Conservation (phyloP, 2,329 filamentous ascomycete genomes). For the Chaetomiaceae sp. region DNA sequence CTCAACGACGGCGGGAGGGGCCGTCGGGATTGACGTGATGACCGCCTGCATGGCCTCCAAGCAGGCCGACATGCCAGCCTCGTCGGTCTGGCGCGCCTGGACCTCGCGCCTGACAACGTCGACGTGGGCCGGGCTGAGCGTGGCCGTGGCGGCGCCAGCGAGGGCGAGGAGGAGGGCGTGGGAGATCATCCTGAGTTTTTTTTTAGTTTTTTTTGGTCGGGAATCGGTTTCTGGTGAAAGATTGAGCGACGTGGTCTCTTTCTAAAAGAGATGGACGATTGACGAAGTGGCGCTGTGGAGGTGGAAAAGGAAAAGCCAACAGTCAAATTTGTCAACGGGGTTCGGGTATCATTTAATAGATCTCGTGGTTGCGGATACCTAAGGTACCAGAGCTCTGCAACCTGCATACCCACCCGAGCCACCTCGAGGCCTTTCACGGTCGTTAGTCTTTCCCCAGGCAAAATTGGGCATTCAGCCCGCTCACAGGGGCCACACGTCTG, state of each 20-base stretch:
- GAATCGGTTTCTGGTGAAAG: not conserved
- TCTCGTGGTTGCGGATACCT: too few species aligned
- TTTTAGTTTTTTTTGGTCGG: too few species aligned
- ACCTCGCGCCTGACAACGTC: constrained; percentile 20
- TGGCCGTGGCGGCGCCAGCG: constrained; percentile 25
- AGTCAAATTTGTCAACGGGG: not conserved
- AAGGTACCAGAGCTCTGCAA: too few species aligned
- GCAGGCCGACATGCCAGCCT: constrained; percentile 16
- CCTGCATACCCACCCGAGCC: too few species aligned
- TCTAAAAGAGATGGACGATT: not conserved
- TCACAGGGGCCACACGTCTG: too few species aligned
- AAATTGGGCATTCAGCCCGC: constrained; percentile 2
- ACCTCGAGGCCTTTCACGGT: too few species aligned
- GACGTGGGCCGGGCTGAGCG: constrained; percentile 20
- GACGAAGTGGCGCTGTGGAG: not conserved
- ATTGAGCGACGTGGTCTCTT: not conserved
- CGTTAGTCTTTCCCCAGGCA: too few species aligned
- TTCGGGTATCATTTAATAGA: too few species aligned
- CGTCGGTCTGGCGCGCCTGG: constrained; percentile 27
- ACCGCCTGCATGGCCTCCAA: constrained; percentile 20
- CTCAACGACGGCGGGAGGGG: constrained; percentile 21
- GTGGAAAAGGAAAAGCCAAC: not conserved
- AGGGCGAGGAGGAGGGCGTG: constrained; percentile 25
- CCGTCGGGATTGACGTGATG: constrained; percentile 26
- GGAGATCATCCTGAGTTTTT: constrained; percentile 28